phyloP scores from a whole-genome alignment of 768 basidiomycete species.

The Russula virescens region DNA sequence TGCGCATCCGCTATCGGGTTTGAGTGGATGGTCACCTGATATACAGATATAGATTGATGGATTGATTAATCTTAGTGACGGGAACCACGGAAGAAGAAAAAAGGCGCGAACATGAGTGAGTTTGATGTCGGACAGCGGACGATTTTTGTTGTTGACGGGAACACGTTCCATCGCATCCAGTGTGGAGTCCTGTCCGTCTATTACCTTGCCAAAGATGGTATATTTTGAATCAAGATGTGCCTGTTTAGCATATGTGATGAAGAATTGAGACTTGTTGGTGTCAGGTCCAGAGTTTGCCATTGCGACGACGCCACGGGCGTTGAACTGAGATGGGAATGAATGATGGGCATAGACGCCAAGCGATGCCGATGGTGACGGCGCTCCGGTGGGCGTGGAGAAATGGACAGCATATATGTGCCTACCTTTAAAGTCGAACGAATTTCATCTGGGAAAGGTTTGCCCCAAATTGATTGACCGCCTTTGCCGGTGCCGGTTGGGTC shows the following conservation, averaged over 20 bases:
- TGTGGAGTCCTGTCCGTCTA: conserved; percentile 93
- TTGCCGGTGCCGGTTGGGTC: conserved; percentile 90
- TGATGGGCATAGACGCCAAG: conserved; percentile 7
- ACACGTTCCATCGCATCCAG: conserved; percentile 91
- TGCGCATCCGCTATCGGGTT: conserved; percentile 89
- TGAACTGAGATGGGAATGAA: conserved; percentile 57
- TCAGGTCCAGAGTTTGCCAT: conserved; percentile 98
- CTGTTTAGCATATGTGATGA: conserved; percentile 89
- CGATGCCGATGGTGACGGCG: neutral
- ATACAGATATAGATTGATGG: neutral
- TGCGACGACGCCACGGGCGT: conserved; percentile 87
- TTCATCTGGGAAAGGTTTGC: conserved; percentile 86
- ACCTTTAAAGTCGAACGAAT: conserved; percentile 92
- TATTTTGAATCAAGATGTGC: conserved; percentile 91
- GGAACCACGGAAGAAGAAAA: neutral
- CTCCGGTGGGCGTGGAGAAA: conserved; percentile 19
- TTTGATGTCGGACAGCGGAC: conserved; percentile 82
- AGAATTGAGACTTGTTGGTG: conserved; percentile 89
- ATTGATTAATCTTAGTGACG: neutral
- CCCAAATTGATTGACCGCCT: conserved; percentile 97
- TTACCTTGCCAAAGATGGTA: conserved; percentile 96
- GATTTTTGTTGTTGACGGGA: conserved; percentile 86
- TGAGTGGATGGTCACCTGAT: conserved; percentile 80
- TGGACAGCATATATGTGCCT: neutral
- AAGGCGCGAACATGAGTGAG: conserved; percentile 58